These are phyloP conservation scores for Phytophthora pseudosyringae DNA, from an alignment of 352 stramenopile species.

Conservation along the genomic window DNA sequence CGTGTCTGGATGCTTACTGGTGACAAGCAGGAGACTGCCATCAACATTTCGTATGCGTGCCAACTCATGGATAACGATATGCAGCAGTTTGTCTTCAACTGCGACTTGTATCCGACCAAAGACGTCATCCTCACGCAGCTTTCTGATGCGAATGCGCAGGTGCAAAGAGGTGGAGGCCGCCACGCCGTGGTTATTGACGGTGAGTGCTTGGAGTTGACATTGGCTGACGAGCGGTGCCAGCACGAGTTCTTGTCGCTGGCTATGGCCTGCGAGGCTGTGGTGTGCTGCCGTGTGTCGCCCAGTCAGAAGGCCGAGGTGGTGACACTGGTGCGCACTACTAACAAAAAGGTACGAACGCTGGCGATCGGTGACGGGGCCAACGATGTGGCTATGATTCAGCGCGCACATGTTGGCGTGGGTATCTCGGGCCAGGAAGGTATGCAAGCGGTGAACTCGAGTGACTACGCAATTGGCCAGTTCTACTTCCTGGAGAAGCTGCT, in stretches of 20 bases:
- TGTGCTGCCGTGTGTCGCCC: slow-evolving; percentile 85
- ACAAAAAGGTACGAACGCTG: slow-evolving; percentile 74
- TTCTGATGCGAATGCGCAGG: slow-evolving; percentile 38
- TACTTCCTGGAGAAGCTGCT: slow-evolving; percentile 94
- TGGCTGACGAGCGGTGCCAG: slow-evolving; percentile 60
- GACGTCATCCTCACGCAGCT: slow-evolving; percentile 51
- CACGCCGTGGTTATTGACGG: slow-evolving; percentile 76
- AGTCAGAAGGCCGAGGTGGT: slow-evolving; percentile 87
- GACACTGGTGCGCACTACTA: slow-evolving; percentile 57
- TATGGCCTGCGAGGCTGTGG: slow-evolving; percentile 74
- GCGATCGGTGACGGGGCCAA: slow-evolving; percentile 95
- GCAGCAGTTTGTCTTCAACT: slow-evolving; percentile 76
- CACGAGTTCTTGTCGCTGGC: slow-evolving; percentile 72
- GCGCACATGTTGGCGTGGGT: slow-evolving; percentile 90
- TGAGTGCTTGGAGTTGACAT: slow-evolving; percentile 68
- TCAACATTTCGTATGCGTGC: slow-evolving; percentile 94
- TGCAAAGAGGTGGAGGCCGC: slow-evolving; percentile 31
- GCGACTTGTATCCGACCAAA: slow-evolving; percentile 60
- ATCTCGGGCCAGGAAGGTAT: slow-evolving; percentile 93
- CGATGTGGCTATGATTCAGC: slow-evolving; percentile 95
- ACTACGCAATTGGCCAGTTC: slow-evolving; percentile 99
- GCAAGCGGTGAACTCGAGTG: slow-evolving; percentile 96
- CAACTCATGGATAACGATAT: slow-evolving; percentile 91
- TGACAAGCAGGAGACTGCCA: slow-evolving; percentile 95
- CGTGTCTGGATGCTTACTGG: slow-evolving; percentile 95